Evolutionary conservation across 352 stramenopile species (phyloP).

Genomic region (Aphanomyces invadans): DNA sequence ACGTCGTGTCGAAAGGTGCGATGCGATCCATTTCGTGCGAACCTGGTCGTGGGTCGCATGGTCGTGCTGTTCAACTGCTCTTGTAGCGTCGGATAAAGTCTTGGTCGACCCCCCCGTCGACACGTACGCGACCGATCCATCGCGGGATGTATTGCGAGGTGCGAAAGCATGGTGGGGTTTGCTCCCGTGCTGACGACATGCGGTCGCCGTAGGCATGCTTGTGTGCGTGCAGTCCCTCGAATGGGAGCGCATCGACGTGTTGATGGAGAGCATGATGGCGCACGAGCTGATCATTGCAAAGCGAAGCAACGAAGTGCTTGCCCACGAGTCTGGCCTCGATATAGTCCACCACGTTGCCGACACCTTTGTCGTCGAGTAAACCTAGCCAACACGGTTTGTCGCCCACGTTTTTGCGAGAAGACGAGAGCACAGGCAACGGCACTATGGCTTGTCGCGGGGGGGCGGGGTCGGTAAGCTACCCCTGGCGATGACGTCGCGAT

Average conservation of each 20-base stretch:
- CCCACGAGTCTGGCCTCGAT: conserved; percentile 52
- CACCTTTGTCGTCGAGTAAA: conserved; percentile 33
- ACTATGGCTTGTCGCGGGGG: too few species aligned
- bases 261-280: conserved; percentile 59
- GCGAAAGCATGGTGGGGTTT: too few species aligned
- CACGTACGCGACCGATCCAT: conserved; percentile 51
- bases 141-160: conserved; percentile 53
- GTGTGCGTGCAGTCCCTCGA: conserved; percentile 62
- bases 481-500: too few species aligned
- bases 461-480: too few species aligned
- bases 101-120: conserved; percentile 59
- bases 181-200: too few species aligned
- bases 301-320: conserved; percentile 47
- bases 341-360: conserved; percentile 71
- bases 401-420: too few species aligned
- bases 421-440: too few species aligned
- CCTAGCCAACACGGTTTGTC: too few species aligned
- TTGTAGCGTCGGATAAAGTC: conserved; percentile 29
- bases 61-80: too few species aligned
- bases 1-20: conserved; percentile 3
- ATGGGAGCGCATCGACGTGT: conserved; percentile 61
- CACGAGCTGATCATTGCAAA: conserved; percentile 81
- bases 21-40: too few species aligned
- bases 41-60: too few species aligned
- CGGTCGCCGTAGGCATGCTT: conserved; percentile 62